Base-by-base conservation (phyloP, 257 asterid species). In the Fraxinus pennsylvanica region DNA sequence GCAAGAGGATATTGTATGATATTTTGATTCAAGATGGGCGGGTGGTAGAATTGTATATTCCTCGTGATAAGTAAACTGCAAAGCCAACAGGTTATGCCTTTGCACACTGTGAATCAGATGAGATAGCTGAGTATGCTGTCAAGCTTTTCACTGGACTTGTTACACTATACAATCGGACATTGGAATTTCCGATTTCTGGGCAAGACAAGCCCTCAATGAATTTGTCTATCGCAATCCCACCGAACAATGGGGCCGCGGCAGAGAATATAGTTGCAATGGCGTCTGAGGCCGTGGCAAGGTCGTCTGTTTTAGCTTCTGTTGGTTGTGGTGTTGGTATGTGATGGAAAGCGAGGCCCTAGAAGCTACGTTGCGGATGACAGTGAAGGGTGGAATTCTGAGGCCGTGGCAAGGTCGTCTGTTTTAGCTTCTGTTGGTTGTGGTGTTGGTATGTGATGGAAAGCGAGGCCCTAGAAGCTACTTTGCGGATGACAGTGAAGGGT, bases 11-110 rank as follows among this genome's bases (percentile, higher is more conserved):
- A 75, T 81, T 96, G 83, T 96, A 96, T 75, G 98, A 96, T 83
- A 96, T 96, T 81, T 92, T 96, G 45, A 93, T 96, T 83, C 97
- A 96, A 88, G 98, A 98, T 19, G 98, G 97, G 4, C 93, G 90
- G 15, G 87, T 96, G 3, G 89, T 93, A 61, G 97, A 96, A 75
- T 78, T 96, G 76, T 52, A 89, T 79, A 88, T 96, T 68, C 99
- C 99, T 65, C 92, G 90, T 30, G 99, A 93, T 82, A 92, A 78
- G 88, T 97, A 92, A 82, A 91, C 96, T 17, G 89, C 88, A 59
- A 91, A 89, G 87, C 90, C 88, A 38, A 93, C 91, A 89, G 98
- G 97, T 80, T 96, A 47, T 82, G 98, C 99, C 4, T 96, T 96
- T 73, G 99, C 99, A 0, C 84, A 90, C 43, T 96, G 88, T 80